These are phyloP conservation scores for Eucalyptus marginata DNA, from an alignment of 345 rosid species.

Conservation along the genomic window DNA sequence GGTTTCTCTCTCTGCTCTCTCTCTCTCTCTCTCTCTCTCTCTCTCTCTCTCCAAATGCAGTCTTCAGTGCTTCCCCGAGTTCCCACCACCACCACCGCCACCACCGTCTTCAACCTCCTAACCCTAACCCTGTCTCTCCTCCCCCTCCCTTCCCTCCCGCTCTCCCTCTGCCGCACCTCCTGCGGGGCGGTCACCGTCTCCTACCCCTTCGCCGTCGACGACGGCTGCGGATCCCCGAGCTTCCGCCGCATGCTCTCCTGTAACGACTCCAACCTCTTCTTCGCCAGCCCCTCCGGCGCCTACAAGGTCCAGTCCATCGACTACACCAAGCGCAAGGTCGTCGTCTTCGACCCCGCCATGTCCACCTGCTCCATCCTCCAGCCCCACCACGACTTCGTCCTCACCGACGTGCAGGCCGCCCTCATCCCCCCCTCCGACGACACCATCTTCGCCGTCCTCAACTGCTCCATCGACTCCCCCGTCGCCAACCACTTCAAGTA, in stretches of 20 bases:
- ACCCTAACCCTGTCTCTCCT: not conserved
- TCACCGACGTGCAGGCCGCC: slow-evolving; percentile 56
- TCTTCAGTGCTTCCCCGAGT: not conserved
- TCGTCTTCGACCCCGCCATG: slow-evolving; percentile 79
- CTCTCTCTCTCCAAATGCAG: not conserved
- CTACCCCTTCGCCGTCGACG: slow-evolving; percentile 80
- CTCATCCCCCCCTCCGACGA: slow-evolving; percentile 70
- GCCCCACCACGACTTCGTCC: slow-evolving; percentile 78
- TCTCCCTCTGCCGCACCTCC: slow-evolving; percentile 32
- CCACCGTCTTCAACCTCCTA: not conserved
- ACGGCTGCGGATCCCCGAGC: slow-evolving; percentile 87
- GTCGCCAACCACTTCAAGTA: slow-evolving; percentile 63
- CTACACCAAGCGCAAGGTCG: slow-evolving; percentile 43
- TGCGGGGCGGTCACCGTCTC: slow-evolving; percentile 59
- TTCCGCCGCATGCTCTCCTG: slow-evolving; percentile 65
- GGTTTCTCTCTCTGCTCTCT: not conserved
- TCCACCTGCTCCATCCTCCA: slow-evolving; percentile 92
- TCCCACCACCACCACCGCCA: not conserved
- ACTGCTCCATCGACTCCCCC: slow-evolving; percentile 79
- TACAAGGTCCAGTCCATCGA: slow-evolving; percentile 81
- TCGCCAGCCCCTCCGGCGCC: slow-evolving; percentile 64
- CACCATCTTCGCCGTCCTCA: slow-evolving; percentile 78
- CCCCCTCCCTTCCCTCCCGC: not conserved
- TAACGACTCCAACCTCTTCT: slow-evolving; percentile 45
- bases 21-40: not conserved